Evolutionary conservation across 257 asterid species (phyloP), one percentile per base, ranked within the genome.

Genomic region (Rubia yunnanensis): DNA sequence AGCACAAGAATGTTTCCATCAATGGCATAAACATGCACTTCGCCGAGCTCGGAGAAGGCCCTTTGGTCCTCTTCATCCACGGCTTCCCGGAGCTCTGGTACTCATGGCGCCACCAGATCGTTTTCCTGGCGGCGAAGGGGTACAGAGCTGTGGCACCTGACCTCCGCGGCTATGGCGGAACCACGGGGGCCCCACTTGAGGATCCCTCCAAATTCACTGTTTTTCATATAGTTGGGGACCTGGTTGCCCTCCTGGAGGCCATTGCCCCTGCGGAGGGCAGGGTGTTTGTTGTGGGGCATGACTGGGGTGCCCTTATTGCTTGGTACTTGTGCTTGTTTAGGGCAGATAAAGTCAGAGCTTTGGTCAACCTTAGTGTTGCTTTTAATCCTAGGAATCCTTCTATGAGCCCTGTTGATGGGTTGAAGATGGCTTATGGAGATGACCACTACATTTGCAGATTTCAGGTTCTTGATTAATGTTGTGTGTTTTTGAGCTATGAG

Each of bases 351-450:
- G 85, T 90, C 3, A 74, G 80, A 68, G 96, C 89, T 13, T 64
- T 88, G 85, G 83, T 88, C 65, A 87, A 79, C 34, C 60, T 91
- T 82, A 88, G 97, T 72, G 96, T 83, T 28, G 62, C 10, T n/a
- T 88, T 83, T 54, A 36, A 46, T 71, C 86, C 84, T 1, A 73
- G 95, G 35, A 81, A 71, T 59, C 89, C 95, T 2, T 66, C 5
- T 7, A 72, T 26, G 57, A 88, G 79, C 74, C 95, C 97, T 10
- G 0, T 82, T 17, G 75, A 79, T 13, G 78, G 71, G 31, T 7
- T 90, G 76, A 79, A 72, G 10, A 75, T 71, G 4, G 74, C 79
- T 64, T 88, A 83, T 73, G 97, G 97, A 3, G 82, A 81, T 50
- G 89, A 91, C 2, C 84, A 91, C 56, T 91, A 90, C 61, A 76